Evolutionary conservation across 331 rosid species (phyloP).

Genomic region (Rhamnella rubrinervis): DNA sequence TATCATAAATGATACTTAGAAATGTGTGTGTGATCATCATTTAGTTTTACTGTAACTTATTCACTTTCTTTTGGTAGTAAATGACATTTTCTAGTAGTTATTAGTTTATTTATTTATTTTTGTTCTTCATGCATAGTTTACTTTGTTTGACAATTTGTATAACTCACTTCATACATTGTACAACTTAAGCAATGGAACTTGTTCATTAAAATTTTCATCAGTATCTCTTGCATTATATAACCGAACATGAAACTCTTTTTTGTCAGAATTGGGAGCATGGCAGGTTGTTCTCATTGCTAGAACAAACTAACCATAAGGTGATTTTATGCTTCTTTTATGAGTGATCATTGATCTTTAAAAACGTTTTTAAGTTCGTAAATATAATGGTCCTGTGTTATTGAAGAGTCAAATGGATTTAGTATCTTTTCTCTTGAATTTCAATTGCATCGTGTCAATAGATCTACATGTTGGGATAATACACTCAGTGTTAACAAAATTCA

Average conservation of each 20-base stretch:
- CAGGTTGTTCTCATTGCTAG: slow-evolving; percentile 74
- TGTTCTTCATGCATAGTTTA: background rate
- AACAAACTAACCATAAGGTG: slow-evolving; percentile 82
- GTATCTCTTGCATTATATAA: slow-evolving; percentile 6
- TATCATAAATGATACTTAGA: background rate
- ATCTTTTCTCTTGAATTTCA: background rate
- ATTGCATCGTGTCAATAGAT: background rate
- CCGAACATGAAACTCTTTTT: slow-evolving; percentile 17
- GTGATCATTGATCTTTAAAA: slow-evolving; percentile 1
- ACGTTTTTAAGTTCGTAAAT: background rate
- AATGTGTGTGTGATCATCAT: no score
- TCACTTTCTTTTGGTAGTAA: no score
- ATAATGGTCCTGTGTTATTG: background rate
- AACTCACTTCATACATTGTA: background rate
- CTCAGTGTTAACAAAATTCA: background rate
- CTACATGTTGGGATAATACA: background rate
- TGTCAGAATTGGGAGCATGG: slow-evolving; percentile 81
- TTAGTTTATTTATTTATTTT: background rate
- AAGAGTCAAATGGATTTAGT: slow-evolving; percentile 10
- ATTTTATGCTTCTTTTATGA: slow-evolving; percentile 2
- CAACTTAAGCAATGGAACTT: background rate
- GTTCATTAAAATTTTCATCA: background rate
- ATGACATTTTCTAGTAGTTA: background rate
- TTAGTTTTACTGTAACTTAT: background rate
- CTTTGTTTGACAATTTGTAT: background rate